A percentile compares a stretch with the other conserved stretches of the same genome.
Evolutionary conservation across 495 filamentous ascomycete species (phyloP).

Genomic region (Pseudevernia furfuracea): DNA sequence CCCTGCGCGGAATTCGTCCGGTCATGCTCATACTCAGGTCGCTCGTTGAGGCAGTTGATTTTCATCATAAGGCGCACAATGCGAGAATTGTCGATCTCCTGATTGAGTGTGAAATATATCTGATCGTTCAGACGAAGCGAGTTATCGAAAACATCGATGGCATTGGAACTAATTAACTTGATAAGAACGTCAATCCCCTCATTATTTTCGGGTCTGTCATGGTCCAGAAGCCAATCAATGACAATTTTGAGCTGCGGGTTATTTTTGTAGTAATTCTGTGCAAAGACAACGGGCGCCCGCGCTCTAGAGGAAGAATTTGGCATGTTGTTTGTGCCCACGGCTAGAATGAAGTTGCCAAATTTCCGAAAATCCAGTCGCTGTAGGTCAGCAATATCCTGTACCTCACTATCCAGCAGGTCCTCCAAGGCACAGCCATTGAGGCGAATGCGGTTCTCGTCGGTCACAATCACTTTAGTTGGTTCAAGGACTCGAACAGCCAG

Average conservation of each 20-base stretch:
- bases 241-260: constrained; percentile 70
- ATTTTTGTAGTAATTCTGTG: constrained; percentile 50
- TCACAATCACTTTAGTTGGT: constrained; percentile 75
- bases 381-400: constrained; percentile 58
- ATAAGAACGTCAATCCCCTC: constrained; percentile 75
- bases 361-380: constrained; percentile 84
- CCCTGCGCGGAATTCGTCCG: constrained; percentile 79
- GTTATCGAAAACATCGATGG: constrained; percentile 62
- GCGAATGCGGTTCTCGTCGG: constrained; percentile 65
- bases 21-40: constrained; percentile 71
- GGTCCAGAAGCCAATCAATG: constrained; percentile 65
- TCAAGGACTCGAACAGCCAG: constrained; percentile 80
- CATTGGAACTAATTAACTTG: constrained; percentile 62
- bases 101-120: constrained; percentile 56
- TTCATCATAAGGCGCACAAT: constrained; percentile 77
- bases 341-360: constrained; percentile 76
- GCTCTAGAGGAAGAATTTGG: constrained; percentile 47
- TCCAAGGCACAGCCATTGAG: constrained; percentile 79
- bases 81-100: constrained; percentile 88
- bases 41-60: constrained; percentile 75
- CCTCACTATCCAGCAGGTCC: constrained; percentile 77
- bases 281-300: constrained; percentile 55
- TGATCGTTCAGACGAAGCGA: constrained; percentile 69
- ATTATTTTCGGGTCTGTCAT: constrained; percentile 37
- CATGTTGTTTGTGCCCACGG: constrained; percentile 60